A percentile compares a stretch with the other conserved stretches of the same genome.
Conservation (phyloP, 106 monocot species). For the Acorus calamus region DNA sequence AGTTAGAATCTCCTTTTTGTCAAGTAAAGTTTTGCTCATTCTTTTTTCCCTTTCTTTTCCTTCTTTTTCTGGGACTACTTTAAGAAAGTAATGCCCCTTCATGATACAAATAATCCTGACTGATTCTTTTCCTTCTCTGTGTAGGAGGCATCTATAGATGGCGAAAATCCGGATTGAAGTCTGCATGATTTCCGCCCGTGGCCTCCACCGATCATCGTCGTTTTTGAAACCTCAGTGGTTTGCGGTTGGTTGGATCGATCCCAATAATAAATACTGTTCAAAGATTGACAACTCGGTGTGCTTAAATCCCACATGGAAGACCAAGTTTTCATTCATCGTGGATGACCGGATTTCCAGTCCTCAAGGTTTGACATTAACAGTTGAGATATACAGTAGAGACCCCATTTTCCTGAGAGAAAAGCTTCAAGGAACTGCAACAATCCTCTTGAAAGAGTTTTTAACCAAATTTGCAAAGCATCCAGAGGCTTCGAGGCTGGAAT, state of each 20-base stretch:
- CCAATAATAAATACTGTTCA: constrained; percentile 66
- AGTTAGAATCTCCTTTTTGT: constrained; percentile 5
- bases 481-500: constrained; percentile 9
- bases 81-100: not conserved
- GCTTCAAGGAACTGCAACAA: constrained; percentile 45
- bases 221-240: constrained; percentile 73
- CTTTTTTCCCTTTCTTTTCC: not conserved
- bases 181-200: constrained; percentile 74
- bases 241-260: constrained; percentile 67
- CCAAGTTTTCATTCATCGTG: constrained; percentile 41
- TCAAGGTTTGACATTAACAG: constrained; percentile 26
- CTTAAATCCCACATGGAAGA: constrained; percentile 52
- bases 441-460: constrained; percentile 55
- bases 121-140: not conserved
- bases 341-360: constrained; percentile 14
- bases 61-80: not conserved
- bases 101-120: not conserved
- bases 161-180: constrained; percentile 35
- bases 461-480: constrained; percentile 16
- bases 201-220: constrained; percentile 34
- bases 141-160: constrained; percentile 15
- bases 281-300: constrained; percentile 46
- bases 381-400: constrained; percentile 58
- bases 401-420: constrained; percentile 62
- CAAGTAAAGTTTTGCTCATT: constrained; percentile 12